These are phyloP conservation scores for Syzygium oleosum DNA, from an alignment of 345 rosid species.

Conservation along the genomic window DNA sequence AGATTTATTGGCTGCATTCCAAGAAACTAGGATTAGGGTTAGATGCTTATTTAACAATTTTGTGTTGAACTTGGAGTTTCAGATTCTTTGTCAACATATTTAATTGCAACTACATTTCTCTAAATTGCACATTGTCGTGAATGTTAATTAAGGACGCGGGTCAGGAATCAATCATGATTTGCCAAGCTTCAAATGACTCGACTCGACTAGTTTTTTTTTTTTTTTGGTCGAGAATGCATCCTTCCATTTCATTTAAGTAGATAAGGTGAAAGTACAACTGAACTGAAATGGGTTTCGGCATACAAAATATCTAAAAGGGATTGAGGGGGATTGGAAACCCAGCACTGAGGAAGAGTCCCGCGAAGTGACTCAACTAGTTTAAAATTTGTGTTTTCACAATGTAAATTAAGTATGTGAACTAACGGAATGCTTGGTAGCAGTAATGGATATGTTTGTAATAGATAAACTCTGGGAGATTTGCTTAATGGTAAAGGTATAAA, in stretches of 20 bases:
- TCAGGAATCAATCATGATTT: background rate
- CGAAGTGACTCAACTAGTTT: background rate
- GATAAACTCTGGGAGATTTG: background rate
- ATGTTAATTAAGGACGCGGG: background rate
- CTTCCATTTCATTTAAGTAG: no score
- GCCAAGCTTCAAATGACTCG: background rate
- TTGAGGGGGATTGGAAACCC: no score
- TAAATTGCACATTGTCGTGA: background rate
- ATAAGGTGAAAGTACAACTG: no score
- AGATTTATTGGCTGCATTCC: background rate
- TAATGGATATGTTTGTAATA: background rate
- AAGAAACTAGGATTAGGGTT: background rate
- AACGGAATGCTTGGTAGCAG: background rate
- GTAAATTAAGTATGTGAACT: background rate
- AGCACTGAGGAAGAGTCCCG: no score
- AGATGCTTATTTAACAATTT: background rate
- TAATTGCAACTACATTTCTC: background rate
- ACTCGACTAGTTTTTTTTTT: background rate
- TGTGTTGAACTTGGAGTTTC: background rate
- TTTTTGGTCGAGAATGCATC: no score
- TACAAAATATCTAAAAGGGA: no score
- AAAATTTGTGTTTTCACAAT: background rate
- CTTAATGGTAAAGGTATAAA: no score
- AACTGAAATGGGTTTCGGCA: no score
- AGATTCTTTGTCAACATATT: background rate